Base-by-base conservation (phyloP, 768 basidiomycete species). In the Russula sp. region DNA sequence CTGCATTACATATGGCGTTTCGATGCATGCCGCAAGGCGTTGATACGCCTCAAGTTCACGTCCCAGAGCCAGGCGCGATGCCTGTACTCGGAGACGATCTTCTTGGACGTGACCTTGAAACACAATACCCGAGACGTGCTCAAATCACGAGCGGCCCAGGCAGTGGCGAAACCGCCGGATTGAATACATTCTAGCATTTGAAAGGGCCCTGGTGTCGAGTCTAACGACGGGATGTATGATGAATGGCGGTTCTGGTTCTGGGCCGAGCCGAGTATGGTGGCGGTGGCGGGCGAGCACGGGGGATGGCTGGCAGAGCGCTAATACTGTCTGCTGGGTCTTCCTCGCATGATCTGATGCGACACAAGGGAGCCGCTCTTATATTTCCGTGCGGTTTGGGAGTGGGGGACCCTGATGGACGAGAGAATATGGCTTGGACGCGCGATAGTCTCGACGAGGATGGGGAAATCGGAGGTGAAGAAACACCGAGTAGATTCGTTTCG, bases 1-100 rank as follows among this genome's bases (percentile, higher is more conserved):
- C 55, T 67, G 62, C 68, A 69, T 69, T 7, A 69, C 62, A 36
- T 61, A 67, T 24, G 65, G 62, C 26, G 58, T 63, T 66, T 67
- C 65, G 20, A 60, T 62, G 58, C 66, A 63, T 13, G 54, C 62
- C 10, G 68, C 66, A 40, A 69, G 50, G 26, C 68, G 68, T 40
- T 69, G 65, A 50, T 69, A 69, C 52, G 68, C 68, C 44, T 60
- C 66, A 18, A 69, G 61, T 52, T 69, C 68, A 18, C 68, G 68
- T 58, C 58, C 58, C 51, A 69, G 48, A 28, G 65, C 67, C 11
- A 57, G 55, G 28, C 56, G 64, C 26, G 65, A 66, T 4, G 59
- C 64, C 38, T 61, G 56, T 59, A 52, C 50, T 66, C 57, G 8
- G 57, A 53, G 24, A 66, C 64, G 20, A 53, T 30, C 40, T 66